These are phyloP conservation scores for Dryadomyces sulphureus DNA, from an alignment of 2,329 filamentous ascomycete species.

Conservation along the genomic window DNA sequence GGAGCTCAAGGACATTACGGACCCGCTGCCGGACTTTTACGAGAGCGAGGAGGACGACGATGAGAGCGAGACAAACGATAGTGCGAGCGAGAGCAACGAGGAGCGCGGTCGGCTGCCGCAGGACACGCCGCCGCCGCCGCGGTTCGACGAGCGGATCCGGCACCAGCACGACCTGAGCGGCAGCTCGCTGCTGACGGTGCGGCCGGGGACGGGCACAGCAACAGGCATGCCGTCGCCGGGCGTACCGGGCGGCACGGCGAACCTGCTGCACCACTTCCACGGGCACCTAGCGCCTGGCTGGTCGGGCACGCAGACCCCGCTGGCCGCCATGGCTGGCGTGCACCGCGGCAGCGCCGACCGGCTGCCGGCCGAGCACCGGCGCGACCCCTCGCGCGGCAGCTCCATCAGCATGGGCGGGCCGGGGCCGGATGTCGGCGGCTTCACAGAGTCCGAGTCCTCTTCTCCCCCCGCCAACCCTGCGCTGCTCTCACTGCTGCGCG, in stretches of 20 bases:
- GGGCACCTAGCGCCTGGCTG: conserved; percentile 56
- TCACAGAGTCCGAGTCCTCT: neutral
- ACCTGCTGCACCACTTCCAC: conserved; percentile 64
- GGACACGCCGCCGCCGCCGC: neutral
- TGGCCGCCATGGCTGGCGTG: conserved; percentile 65
- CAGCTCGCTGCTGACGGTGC: conserved; percentile 24
- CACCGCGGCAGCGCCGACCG: conserved; percentile 21
- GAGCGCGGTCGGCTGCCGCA: too few species aligned
- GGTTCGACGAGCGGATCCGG: conserved; percentile 13
- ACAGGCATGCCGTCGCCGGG: conserved; percentile 26
- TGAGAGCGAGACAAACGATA: conserved; percentile 13
- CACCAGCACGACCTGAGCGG: conserved; percentile 14
- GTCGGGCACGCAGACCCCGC: conserved; percentile 63
- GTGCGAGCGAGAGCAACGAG: conserved; percentile 16
- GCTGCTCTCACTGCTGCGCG: conserved; percentile 24
- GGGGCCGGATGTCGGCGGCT: neutral
- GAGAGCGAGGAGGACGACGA: conserved; percentile 33
- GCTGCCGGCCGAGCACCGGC: conserved; percentile 12
- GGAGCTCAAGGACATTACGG: conserved; percentile 91
- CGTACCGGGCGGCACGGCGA: conserved; percentile 59
- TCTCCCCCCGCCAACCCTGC: conserved; percentile 1
- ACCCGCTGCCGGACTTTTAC: conserved; percentile 92
- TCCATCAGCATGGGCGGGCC: conserved; percentile 16
- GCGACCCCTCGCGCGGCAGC: conserved; percentile 16
- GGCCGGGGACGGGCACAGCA: conserved; percentile 42